These are phyloP conservation scores for Dichomitus squalens DNA, from an alignment of 1,284 basidiomycete genomes.

Conservation along the genomic window DNA sequence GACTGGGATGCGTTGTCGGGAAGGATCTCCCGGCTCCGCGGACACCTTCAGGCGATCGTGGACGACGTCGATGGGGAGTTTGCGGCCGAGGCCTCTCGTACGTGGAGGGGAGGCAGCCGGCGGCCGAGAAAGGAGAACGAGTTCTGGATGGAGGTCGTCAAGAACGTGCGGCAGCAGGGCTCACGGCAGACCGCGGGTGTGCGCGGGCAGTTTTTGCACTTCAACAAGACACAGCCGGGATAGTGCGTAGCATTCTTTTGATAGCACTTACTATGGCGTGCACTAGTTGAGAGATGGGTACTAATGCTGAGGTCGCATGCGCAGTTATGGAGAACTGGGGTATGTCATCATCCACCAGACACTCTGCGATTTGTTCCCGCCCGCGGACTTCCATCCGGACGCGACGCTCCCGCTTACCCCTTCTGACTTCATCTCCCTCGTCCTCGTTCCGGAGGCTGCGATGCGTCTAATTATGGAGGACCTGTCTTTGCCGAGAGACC, in stretches of 20 bases:
- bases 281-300: not conserved
- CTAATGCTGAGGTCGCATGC: constrained; percentile 2
- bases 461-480: constrained; percentile 75
- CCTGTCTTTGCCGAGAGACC: constrained; percentile 43
- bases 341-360: constrained; percentile 77
- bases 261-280: constrained; percentile 2
- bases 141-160: constrained; percentile 69
- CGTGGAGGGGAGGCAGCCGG: constrained; percentile 21
- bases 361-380: constrained; percentile 74
- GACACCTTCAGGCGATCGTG: constrained; percentile 51
- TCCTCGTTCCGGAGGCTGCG: constrained; percentile 77
- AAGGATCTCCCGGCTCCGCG: constrained; percentile 53
- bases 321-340: constrained; percentile 79
- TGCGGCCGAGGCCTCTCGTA: constrained; percentile 26
- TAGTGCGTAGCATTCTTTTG: constrained; percentile 61
- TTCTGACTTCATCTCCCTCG: constrained; percentile 69
- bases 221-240: constrained; percentile 78
- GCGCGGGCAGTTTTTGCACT: constrained; percentile 71
- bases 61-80: constrained; percentile 42
- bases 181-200: constrained; percentile 65
- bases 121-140: constrained; percentile 52
- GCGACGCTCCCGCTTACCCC: constrained; percentile 63
- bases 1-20: constrained; percentile 57
- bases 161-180: constrained; percentile 63
- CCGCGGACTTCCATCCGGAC: constrained; percentile 50